Percentiles rank a stretch among this genome's conserved stretches.
Evolutionary conservation across 129 eudicot species (phyloP).

Genomic region (Flaveria robusta): DNA sequence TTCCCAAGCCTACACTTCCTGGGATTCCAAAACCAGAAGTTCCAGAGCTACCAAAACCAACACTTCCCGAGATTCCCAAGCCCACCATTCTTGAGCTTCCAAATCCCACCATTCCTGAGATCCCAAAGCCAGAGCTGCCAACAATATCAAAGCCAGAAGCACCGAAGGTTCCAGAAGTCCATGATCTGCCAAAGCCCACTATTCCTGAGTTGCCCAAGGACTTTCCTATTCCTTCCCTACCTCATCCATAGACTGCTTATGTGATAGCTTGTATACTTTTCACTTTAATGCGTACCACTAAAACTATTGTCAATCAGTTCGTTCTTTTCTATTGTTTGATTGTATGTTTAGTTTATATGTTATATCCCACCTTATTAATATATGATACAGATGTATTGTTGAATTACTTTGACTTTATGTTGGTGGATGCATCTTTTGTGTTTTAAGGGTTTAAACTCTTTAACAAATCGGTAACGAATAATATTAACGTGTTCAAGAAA

Average conservation of each 20-base stretch:
- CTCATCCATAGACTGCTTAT: slow-evolving; percentile 22
- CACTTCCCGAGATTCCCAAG: slow-evolving; percentile 33
- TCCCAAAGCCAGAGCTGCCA: slow-evolving; percentile 30
- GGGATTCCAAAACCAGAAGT: slow-evolving; percentile 19
- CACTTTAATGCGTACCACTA: background rate
- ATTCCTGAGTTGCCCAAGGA: slow-evolving; percentile 35
- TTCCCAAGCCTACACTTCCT: slow-evolving; percentile 16
- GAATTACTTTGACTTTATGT: too few species aligned
- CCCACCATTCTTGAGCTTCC: background rate
- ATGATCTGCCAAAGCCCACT: slow-evolving; percentile 21
- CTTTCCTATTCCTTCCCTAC: slow-evolving; percentile 37
- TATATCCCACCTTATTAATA: background rate
- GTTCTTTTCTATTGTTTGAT: background rate
- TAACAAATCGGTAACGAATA: too few species aligned
- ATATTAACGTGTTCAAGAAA: too few species aligned
- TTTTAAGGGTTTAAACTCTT: too few species aligned
- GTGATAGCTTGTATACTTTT: background rate
- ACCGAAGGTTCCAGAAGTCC: background rate
- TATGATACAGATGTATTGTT: background rate
- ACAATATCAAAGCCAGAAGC: background rate
- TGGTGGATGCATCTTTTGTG: too few species aligned
- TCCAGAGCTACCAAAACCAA: slow-evolving; percentile 19
- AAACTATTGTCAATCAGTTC: background rate
- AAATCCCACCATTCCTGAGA: background rate
- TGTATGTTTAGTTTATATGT: background rate